Conservation (phyloP, 2,329 filamentous ascomycete species). For the Stagonosporopsis rhizophila region DNA sequence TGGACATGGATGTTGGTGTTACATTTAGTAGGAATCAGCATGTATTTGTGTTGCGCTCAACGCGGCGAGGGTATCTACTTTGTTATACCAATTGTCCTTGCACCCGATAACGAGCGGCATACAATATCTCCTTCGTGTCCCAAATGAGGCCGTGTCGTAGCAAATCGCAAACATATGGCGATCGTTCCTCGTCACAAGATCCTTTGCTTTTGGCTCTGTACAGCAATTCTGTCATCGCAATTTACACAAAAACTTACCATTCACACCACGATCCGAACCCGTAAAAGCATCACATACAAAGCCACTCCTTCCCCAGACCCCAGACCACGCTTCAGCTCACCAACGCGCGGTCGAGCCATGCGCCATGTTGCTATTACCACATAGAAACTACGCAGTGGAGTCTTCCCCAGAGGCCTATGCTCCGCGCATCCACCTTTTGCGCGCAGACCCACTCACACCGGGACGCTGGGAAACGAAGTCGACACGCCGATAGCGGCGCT, state of each 20-base stretch:
- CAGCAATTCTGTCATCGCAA: neutral
- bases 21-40: too few relatives aligned
- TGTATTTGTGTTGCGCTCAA: too few relatives aligned
- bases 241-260: neutral
- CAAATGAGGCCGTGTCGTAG: too few relatives aligned
- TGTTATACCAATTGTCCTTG: too few relatives aligned
- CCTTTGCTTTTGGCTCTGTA: too few relatives aligned
- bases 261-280: neutral
- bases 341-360: slow-evolving; percentile 5
- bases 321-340: neutral
- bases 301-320: slow-evolving; percentile 11
- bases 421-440: neutral
- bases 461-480: neutral
- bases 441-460: slow-evolving; percentile 7
- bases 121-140: too few relatives aligned
- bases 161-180: neutral
- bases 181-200: neutral
- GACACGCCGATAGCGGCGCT: slow-evolving; percentile 3
- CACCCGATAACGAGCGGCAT: too few relatives aligned
- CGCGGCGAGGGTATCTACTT: too few relatives aligned
- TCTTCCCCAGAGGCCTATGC: slow-evolving; percentile 16
- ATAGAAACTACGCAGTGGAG: slow-evolving; percentile 18
- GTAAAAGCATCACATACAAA: neutral
- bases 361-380: slow-evolving; percentile 27
- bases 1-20: too few relatives aligned